A percentile compares a stretch with the other conserved stretches of the same genome.
Conservation (phyloP, 179 eudicot species). For the Spinacia oleracea region DNA sequence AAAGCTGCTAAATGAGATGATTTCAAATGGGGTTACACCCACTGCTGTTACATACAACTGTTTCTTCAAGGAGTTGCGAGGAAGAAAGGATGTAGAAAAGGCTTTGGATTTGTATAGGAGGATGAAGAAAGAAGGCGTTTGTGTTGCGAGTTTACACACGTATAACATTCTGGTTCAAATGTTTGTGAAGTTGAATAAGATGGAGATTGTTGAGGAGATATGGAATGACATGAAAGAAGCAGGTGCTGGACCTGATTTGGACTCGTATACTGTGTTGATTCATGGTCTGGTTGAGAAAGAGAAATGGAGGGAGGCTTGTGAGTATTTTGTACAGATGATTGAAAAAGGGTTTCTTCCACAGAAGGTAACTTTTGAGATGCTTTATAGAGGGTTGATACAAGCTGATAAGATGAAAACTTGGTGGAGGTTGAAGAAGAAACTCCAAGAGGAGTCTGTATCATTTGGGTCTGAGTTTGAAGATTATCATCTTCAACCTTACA, state of each 20-base stretch:
- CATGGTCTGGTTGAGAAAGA: conserved; percentile 71
- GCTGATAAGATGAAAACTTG: conserved; percentile 84
- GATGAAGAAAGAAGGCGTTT: conserved; percentile 62
- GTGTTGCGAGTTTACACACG: conserved; percentile 56
- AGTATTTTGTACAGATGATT: conserved; percentile 83
- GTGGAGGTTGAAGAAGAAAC: conserved; percentile 93
- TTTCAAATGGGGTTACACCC: conserved; percentile 61
- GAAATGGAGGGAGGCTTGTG: conserved; percentile 83
- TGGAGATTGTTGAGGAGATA: conserved; percentile 61
- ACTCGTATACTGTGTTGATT: conserved; percentile 75
- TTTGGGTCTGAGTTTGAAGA: conserved; percentile 79
- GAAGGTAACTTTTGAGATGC: conserved; percentile 82
- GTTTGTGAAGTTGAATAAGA: conserved; percentile 58
- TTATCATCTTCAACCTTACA: conserved; percentile 77
- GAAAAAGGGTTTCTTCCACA: conserved; percentile 91
- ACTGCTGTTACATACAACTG: conserved; percentile 79
- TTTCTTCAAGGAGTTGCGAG: conserved; percentile 87
- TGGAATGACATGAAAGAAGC: conserved; percentile 78
- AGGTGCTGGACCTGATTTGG: conserved; percentile 84
- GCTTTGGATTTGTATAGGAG: conserved; percentile 71
- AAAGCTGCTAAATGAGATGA: conserved; percentile 68
- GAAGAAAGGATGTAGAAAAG: conserved; percentile 72
- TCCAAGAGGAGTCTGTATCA: conserved; percentile 77
- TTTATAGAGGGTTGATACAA: conserved; percentile 83
- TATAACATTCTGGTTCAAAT: conserved; percentile 71